phyloP scores from a whole-genome alignment of 495 filamentous ascomycete species.

The Eremomyces bilateralis region DNA sequence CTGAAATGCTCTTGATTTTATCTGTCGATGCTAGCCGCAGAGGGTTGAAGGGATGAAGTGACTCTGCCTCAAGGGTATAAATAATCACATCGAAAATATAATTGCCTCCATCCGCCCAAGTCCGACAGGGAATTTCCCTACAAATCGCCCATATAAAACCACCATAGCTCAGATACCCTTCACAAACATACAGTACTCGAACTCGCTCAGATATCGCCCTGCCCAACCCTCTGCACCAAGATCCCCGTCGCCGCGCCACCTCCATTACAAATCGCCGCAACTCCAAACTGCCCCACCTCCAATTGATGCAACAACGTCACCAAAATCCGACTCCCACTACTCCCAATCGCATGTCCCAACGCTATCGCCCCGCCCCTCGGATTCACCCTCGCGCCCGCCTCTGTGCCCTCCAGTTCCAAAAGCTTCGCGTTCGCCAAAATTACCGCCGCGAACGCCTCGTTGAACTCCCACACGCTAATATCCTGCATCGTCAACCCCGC shows the following conservation, averaged over 20 bases:
- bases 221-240: slow-evolving; percentile 69
- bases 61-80: too few species aligned
- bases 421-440: slow-evolving; percentile 93
- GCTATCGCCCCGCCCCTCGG: slow-evolving; percentile 79
- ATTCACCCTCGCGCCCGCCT: slow-evolving; percentile 57
- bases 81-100: too few species aligned
- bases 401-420: slow-evolving; percentile 50
- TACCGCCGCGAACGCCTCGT: slow-evolving; percentile 91
- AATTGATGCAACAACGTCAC: slow-evolving; percentile 79
- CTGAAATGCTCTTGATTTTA: too few species aligned
- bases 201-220: not conserved
- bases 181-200: not conserved
- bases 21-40: too few species aligned
- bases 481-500: slow-evolving; percentile 78
- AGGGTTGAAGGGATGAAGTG: too few species aligned
- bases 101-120: too few species aligned
- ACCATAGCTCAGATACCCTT: too few species aligned
- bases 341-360: slow-evolving; percentile 83
- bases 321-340: slow-evolving; percentile 81
- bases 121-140: too few species aligned
- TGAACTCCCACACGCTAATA: slow-evolving; percentile 91
- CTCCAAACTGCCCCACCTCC: slow-evolving; percentile 77
- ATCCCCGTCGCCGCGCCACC: slow-evolving; percentile 81
- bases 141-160: too few species aligned
- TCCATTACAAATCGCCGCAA: slow-evolving; percentile 92